phyloP scores from a whole-genome alignment of 2,329 filamentous ascomycete genomes.

The Volutella citrinella region DNA sequence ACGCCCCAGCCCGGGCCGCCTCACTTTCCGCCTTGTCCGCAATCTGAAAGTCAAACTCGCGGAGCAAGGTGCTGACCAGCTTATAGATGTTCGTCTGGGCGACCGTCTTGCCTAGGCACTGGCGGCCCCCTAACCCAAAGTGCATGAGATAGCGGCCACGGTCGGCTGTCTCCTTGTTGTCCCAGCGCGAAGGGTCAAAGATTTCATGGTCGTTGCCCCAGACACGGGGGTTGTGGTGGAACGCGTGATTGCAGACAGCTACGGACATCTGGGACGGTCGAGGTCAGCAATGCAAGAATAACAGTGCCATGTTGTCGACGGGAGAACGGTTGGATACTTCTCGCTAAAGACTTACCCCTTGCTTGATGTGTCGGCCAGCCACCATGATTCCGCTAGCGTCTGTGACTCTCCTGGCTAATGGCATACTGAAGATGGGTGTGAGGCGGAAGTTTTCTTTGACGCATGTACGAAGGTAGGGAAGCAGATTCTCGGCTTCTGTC shows the following conservation, averaged over 20 bases:
- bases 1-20: constrained; percentile 3
- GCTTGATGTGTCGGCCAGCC: constrained; percentile 7
- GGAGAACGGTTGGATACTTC: too few species aligned
- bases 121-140: constrained; percentile 14
- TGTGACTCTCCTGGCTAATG: constrained; percentile 7
- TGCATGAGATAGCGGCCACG: constrained; percentile 10
- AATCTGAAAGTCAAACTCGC: constrained; percentile 8
- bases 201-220: constrained; percentile 12
- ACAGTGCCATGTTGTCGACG: too few species aligned
- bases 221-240: constrained; percentile 11
- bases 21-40: constrained; percentile 7
- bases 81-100: constrained; percentile 15
- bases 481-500: constrained; percentile 4
- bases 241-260: constrained; percentile 13
- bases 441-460: constrained; percentile 13
- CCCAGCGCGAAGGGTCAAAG: constrained; percentile 10
- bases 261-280: constrained; percentile 5
- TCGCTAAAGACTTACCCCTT: constrained; percentile 7
- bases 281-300: not conserved
- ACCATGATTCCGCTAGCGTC: constrained; percentile 8
- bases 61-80: constrained; percentile 7
- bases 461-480: constrained; percentile 12
- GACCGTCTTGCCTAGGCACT: constrained; percentile 13
- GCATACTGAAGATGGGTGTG: constrained; percentile 14
- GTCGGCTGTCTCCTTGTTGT: constrained; percentile 2